Evolutionary conservation across 495 filamentous ascomycete species (phyloP).

Genomic region (Hypoxylon fuscum): DNA sequence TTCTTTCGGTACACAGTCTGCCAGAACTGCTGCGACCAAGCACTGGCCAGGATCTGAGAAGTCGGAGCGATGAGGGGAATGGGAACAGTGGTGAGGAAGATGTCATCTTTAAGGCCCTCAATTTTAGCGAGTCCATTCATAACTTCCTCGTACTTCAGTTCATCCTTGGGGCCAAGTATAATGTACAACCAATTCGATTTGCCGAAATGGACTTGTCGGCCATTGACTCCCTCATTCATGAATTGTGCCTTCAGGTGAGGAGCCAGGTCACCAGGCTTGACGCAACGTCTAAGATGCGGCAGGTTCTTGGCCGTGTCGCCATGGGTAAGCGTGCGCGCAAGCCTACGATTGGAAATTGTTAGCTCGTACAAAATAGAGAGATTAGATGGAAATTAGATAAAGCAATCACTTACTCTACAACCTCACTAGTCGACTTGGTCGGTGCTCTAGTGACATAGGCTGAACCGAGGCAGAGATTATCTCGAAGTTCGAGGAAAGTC

Average conservation of each 20-base stretch:
- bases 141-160: constrained; percentile 52
- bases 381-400: background rate
- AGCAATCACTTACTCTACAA: constrained; percentile 57
- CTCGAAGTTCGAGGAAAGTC: constrained; percentile 62
- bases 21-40: constrained; percentile 84
- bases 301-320: constrained; percentile 62
- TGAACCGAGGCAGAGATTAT: constrained; percentile 55
- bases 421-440: constrained; percentile 59
- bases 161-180: constrained; percentile 53
- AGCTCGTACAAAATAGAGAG: constrained; percentile 7
- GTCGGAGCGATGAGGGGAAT: constrained; percentile 82
- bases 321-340: constrained; percentile 35
- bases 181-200: constrained; percentile 61
- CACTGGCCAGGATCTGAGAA: constrained; percentile 74
- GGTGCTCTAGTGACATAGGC: constrained; percentile 64
- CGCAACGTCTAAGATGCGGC: constrained; percentile 83
- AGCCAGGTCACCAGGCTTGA: constrained; percentile 75
- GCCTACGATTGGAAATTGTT: constrained; percentile 22
- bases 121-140: constrained; percentile 43
- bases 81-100: constrained; percentile 59
- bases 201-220: constrained; percentile 55
- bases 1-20: constrained; percentile 86
- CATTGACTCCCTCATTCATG: constrained; percentile 56
- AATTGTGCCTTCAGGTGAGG: constrained; percentile 56
- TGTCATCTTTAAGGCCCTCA: constrained; percentile 55